Evolutionary conservation across 805 yeast species (phyloP).

Genomic region (Saccharomyces jurei): DNA sequence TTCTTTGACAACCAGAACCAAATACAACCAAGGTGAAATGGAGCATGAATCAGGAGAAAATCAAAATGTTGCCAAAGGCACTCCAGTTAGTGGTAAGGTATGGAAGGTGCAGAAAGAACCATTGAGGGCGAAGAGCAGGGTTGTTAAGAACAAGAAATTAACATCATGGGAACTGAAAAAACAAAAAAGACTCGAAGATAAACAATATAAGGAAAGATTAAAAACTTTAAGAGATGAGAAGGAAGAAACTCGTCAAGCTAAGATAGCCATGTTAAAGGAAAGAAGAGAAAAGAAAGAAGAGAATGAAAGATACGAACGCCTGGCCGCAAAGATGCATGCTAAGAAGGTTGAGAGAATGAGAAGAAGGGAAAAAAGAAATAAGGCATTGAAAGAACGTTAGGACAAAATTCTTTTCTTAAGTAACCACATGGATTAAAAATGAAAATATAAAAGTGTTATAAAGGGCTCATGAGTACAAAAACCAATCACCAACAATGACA

Average conservation of each 20-base stretch:
- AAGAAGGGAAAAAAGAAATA: conserved; percentile 90
- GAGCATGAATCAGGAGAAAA: not conserved
- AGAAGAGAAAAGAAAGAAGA: conserved; percentile 78
- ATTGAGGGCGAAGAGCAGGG: conserved; percentile 52
- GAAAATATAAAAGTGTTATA: not conserved
- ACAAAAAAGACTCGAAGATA: conserved; percentile 56
- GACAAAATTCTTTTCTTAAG: not conserved
- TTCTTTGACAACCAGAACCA: not conserved
- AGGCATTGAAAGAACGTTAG: conserved; percentile 81
- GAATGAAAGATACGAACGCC: conserved; percentile 73
- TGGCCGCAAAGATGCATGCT: conserved; percentile 83
- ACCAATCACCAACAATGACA: not conserved
- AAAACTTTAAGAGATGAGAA: conserved; percentile 74
- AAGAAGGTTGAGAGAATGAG: conserved; percentile 86
- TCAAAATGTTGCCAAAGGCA: conserved; percentile 32
- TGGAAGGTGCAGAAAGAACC: conserved; percentile 69
- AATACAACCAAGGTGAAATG: not conserved
- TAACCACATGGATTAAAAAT: not conserved
- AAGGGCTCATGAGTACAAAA: not conserved
- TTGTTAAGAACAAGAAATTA: conserved; percentile 39
- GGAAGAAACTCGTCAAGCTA: conserved; percentile 46
- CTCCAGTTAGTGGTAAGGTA: conserved; percentile 54
- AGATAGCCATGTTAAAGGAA: conserved; percentile 53
- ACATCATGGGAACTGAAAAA: conserved; percentile 60
- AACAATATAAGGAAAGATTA: conserved; percentile 59